Percentiles rank a stretch among this genome's conserved stretches.
These are phyloP conservation scores for Psilocybe subaeruginosa DNA, from an alignment of 768 basidiomycete species.

Conservation along the genomic window DNA sequence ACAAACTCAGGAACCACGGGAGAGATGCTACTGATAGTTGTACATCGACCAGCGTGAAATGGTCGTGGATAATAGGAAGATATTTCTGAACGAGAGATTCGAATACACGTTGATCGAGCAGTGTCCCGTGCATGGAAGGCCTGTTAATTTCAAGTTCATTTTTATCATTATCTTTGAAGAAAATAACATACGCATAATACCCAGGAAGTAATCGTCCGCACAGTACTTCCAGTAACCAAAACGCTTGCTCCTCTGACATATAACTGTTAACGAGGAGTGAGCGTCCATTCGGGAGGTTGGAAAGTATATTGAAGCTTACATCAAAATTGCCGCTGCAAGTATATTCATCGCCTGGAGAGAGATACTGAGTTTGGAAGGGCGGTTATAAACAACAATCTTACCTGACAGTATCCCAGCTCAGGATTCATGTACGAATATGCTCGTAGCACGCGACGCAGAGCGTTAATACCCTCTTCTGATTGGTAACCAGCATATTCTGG, in stretches of 20 bases:
- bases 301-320: slow-evolving; percentile 48
- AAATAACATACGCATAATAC: slow-evolving; percentile 81
- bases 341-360: slow-evolving; percentile 90
- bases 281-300: not conserved
- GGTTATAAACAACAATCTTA: slow-evolving; percentile 27
- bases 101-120: slow-evolving; percentile 98
- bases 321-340: slow-evolving; percentile 91
- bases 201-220: slow-evolving; percentile 95
- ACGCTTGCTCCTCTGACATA: slow-evolving; percentile 98
- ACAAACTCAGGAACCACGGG: slow-evolving; percentile 98
- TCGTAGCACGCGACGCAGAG: slow-evolving; percentile 87
- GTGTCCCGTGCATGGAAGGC: slow-evolving; percentile 97
- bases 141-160: slow-evolving; percentile 40
- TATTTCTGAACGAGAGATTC: slow-evolving; percentile 90
- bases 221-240: slow-evolving; percentile 94
- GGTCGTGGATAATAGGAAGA: slow-evolving; percentile 92
- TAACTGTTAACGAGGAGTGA: slow-evolving; percentile 57
- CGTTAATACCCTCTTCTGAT: slow-evolving; percentile 80
- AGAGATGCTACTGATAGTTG: slow-evolving; percentile 96
- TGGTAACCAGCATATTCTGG: slow-evolving; percentile 99
- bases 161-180: not conserved
- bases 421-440: slow-evolving; percentile 97
- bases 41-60: slow-evolving; percentile 90
- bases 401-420: slow-evolving; percentile 93
- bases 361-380: slow-evolving; percentile 3